Evolutionary conservation across 73 alveolate species (phyloP).

Genomic region (Tetrahymena thermophila): DNA sequence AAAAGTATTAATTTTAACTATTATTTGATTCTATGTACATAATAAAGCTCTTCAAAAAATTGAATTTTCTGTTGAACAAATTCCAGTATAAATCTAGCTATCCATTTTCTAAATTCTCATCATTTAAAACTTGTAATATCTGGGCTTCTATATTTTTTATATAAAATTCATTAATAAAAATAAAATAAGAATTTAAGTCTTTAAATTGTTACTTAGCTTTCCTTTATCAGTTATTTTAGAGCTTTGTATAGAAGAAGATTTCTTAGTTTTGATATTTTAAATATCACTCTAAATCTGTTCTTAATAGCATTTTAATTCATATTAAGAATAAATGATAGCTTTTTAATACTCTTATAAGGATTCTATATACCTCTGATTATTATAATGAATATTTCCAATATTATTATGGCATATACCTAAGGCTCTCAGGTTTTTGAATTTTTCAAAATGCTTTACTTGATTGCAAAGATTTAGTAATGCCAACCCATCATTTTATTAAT

Average conservation of each 20-base stretch:
- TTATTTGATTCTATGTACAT: not conserved
- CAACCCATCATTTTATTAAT: not conserved
- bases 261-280: not conserved
- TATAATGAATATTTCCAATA: not conserved
- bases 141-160: not conserved
- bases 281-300: not conserved
- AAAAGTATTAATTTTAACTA: not conserved
- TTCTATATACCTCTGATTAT: not conserved
- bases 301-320: not conserved
- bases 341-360: not conserved
- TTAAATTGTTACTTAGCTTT: not conserved
- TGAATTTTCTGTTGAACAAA: not conserved
- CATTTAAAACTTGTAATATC: not conserved
- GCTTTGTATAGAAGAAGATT: not conserved
- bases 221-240: not conserved
- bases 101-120: not conserved
- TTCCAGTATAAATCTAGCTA: not conserved
- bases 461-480: not conserved
- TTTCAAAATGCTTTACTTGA: not conserved
- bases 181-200: not conserved
- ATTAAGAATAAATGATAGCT: not conserved
- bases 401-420: not conserved
- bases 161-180: not conserved
- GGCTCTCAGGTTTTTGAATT: not conserved
- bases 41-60: not conserved